Percentiles rank a stretch among this genome's conserved stretches.
Evolutionary conservation across 306 rosid genomes (phyloP).

Genomic region (Vigna mungo): DNA sequence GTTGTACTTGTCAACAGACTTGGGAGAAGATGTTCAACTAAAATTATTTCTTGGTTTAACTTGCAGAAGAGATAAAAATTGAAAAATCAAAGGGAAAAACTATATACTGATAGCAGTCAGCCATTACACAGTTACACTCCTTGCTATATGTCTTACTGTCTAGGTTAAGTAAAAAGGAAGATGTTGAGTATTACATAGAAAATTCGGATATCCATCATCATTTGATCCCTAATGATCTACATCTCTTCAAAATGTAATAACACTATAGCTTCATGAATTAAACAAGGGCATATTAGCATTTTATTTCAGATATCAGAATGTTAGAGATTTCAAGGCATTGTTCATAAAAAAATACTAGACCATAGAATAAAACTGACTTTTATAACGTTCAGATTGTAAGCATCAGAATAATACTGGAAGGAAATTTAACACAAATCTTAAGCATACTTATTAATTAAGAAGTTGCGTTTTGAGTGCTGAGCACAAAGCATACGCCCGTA

Average conservation of each 20-base stretch:
- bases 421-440: neutral
- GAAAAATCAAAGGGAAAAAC: neutral
- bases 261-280: too few species aligned
- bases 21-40: neutral
- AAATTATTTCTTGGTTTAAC: neutral
- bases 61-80: neutral
- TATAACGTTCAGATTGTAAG: neutral
- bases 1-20: neutral
- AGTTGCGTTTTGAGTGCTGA: neutral
- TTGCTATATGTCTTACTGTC: too few species aligned
- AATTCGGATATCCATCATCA: too few species aligned
- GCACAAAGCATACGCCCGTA: neutral
- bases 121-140: neutral
- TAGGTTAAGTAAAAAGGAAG: too few species aligned
- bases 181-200: too few species aligned
- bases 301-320: neutral
- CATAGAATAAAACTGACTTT: neutral
- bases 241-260: too few species aligned
- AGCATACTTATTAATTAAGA: neutral
- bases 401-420: neutral
- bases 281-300: neutral
- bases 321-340: slow-evolving; percentile 7
- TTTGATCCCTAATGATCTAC: too few species aligned
- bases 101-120: neutral
- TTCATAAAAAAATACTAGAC: neutral